Conservation (phyloP, 2,329 filamentous ascomycete species). For the Graphilbum fragrans region DNA sequence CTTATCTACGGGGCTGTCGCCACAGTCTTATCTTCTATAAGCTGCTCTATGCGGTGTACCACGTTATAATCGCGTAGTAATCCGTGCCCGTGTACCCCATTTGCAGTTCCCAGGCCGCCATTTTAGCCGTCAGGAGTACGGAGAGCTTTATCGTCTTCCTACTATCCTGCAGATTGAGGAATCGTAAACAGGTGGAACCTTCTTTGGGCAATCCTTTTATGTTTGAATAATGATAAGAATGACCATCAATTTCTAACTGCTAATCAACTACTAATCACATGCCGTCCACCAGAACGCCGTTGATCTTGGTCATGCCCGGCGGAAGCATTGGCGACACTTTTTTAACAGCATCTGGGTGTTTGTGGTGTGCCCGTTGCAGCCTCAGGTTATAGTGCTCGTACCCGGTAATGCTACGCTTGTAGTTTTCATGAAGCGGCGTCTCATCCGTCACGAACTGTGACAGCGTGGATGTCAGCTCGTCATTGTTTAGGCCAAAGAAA, state of each 20-base stretch:
- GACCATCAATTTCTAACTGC: no score
- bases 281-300: background rate
- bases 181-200: no score
- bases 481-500: constrained; percentile 4
- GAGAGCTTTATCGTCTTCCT: no score
- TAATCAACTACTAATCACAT: background rate
- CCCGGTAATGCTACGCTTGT: background rate
- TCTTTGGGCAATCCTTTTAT: background rate
- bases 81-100: no score
- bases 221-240: no score
- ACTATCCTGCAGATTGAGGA: no score
- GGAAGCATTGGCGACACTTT: background rate
- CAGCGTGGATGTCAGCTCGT: constrained; percentile 2
- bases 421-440: background rate
- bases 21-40: background rate
- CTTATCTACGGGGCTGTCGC: background rate
- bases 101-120: no score
- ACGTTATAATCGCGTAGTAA: no score
- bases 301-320: constrained; percentile 1
- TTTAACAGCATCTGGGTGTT: constrained; percentile 1
- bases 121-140: no score
- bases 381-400: constrained; percentile 4
- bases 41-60: no score
- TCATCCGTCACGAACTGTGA: constrained; percentile 1
- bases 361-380: constrained; percentile 2